phyloP scores from a whole-genome alignment of 371 early-diverging fungal genomes.

The Rhizopus arrhizus region DNA sequence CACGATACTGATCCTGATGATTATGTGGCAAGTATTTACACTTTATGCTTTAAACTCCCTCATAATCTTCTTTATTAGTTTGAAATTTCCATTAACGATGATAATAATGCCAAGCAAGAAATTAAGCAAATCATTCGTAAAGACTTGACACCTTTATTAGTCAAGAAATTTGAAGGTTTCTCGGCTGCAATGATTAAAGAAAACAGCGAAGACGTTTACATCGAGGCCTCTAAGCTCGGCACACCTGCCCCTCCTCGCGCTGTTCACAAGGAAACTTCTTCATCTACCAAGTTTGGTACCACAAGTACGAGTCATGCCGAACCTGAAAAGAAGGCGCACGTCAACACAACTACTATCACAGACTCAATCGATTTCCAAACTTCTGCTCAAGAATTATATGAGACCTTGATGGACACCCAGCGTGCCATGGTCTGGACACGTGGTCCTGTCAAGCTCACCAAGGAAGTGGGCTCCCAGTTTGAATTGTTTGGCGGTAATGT shows the following conservation, averaged over 20 bases:
- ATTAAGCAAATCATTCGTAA: conserved; percentile 76
- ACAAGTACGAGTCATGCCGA: conserved; percentile 23
- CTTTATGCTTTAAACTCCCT: not conserved
- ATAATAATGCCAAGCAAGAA: conserved; percentile 58
- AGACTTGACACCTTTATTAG: conserved; percentile 63
- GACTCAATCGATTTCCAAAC: conserved; percentile 85
- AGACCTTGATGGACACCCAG: conserved; percentile 73
- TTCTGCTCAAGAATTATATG: conserved; percentile 83
- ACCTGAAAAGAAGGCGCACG: conserved; percentile 28
- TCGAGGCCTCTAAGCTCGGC: conserved; percentile 60
- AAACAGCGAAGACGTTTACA: conserved; percentile 90
- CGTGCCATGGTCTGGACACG: conserved; percentile 86
- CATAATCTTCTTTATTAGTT: conserved; percentile 50
- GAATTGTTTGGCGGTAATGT: conserved; percentile 89
- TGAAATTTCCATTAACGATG: conserved; percentile 71
- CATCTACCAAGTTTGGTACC: conserved; percentile 20
- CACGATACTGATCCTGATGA: conserved; percentile 85
- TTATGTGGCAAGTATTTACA: conserved; percentile 60
- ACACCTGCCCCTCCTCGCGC: conserved; percentile 39
- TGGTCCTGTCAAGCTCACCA: conserved; percentile 57
- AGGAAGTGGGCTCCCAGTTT: conserved; percentile 64
- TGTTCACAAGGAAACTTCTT: conserved; percentile 26
- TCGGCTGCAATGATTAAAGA: conserved; percentile 76
- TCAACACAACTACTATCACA: conserved; percentile 72
- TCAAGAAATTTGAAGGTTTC: conserved; percentile 67